These are phyloP conservation scores for Aspergillus nidulans DNA, from an alignment of 495 filamentous ascomycete species.

Conservation along the genomic window DNA sequence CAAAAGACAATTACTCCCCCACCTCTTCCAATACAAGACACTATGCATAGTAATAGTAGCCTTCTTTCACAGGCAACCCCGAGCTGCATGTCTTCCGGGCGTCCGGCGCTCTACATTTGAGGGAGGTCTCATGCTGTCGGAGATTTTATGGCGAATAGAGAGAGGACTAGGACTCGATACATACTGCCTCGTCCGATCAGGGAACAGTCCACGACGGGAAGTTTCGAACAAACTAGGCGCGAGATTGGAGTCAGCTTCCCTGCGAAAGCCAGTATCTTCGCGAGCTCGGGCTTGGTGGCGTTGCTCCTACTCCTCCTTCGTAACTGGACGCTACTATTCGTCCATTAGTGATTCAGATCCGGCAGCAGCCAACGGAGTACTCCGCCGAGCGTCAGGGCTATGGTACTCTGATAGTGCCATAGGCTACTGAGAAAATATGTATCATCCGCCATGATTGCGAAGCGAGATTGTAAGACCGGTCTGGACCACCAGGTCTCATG, in stretches of 20 bases:
- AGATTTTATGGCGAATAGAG: neutral
- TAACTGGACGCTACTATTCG: neutral
- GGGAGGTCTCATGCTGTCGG: neutral
- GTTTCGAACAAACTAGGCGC: slow-evolving; percentile 18
- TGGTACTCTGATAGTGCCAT: neutral
- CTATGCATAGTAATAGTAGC: neutral
- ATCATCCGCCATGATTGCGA: neutral
- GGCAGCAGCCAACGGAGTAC: neutral
- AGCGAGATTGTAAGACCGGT: neutral
- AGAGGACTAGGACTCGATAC: neutral
- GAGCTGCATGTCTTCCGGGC: neutral
- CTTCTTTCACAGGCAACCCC: neutral
- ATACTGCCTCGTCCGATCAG: neutral
- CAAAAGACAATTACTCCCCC: neutral
- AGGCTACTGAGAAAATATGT: neutral
- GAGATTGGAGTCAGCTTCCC: slow-evolving; percentile 3
- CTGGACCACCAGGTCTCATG: neutral
- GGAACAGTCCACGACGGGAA: slow-evolving; percentile 12
- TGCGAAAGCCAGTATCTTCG: slow-evolving; percentile 3
- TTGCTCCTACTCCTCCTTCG: neutral
- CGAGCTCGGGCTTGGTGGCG: slow-evolving; percentile 8
- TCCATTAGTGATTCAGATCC: neutral
- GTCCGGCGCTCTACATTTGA: slow-evolving; percentile 2
- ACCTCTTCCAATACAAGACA: neutral
- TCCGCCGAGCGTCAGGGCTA: neutral